Evolutionary conservation across 805 yeast genomes (phyloP).

Genomic region (Priceomyces medius): DNA sequence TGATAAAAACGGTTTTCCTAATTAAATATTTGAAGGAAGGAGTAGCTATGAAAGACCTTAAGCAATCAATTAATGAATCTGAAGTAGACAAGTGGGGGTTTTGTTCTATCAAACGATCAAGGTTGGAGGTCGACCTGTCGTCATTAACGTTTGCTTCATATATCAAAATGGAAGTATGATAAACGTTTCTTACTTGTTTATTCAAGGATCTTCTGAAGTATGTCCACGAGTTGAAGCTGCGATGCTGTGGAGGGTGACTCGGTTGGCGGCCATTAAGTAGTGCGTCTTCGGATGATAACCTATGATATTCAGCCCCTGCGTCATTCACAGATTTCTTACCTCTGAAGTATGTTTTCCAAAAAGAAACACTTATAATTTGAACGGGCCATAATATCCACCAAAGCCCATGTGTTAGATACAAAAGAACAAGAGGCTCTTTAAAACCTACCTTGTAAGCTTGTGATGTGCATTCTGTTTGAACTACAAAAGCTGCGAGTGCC

Average conservation of each 20-base stretch:
- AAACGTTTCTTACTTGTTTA: slow-evolving; percentile 44
- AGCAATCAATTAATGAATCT: slow-evolving; percentile 31
- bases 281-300: slow-evolving; percentile 29
- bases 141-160: slow-evolving; percentile 40
- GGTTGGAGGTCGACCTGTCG: slow-evolving; percentile 31
- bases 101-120: slow-evolving; percentile 34
- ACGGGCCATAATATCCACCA: slow-evolving; percentile 75
- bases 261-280: slow-evolving; percentile 18
- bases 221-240: background rate
- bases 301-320: slow-evolving; percentile 21
- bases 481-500: slow-evolving; percentile 57
- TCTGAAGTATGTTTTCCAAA: slow-evolving; percentile 38
- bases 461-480: slow-evolving; percentile 79
- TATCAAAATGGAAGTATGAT: slow-evolving; percentile 43
- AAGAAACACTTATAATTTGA: slow-evolving; percentile 54
- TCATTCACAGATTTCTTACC: slow-evolving; percentile 10
- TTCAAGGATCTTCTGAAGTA: slow-evolving; percentile 39
- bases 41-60: slow-evolving; percentile 38
- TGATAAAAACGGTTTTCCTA: slow-evolving; percentile 42
- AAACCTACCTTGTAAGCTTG: slow-evolving; percentile 60
- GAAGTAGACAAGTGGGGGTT: slow-evolving; percentile 36
- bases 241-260: slow-evolving; percentile 11
- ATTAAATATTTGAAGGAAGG: slow-evolving; percentile 50
- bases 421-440: slow-evolving; percentile 65
- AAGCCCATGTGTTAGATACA: slow-evolving; percentile 72